Conservation (phyloP, 495 filamentous ascomycete species). For the Aspergillus sclerotiicarbonarius region DNA sequence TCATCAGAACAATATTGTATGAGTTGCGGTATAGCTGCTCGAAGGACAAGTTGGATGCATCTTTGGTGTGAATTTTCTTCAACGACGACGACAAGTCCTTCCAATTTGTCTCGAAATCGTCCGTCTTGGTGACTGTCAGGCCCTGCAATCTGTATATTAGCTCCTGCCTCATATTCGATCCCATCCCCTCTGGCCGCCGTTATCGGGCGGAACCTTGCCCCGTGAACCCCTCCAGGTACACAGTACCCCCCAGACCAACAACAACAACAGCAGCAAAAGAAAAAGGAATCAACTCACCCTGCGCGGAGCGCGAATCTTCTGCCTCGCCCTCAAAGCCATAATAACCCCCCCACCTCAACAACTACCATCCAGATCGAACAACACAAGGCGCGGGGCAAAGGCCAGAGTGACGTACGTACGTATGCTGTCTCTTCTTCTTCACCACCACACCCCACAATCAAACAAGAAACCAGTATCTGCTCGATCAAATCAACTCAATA, state of each 20-base stretch:
- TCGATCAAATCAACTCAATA: too few relatives aligned
- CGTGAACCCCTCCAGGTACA: neutral
- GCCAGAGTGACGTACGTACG: too few relatives aligned
- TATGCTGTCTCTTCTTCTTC: too few relatives aligned
- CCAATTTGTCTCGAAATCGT: slow-evolving; percentile 87
- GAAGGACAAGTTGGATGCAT: slow-evolving; percentile 86
- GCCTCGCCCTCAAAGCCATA: slow-evolving; percentile 65
- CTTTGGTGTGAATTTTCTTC: slow-evolving; percentile 84
- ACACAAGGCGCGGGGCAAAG: slow-evolving; percentile 20
- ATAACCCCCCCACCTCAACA: slow-evolving; percentile 17
- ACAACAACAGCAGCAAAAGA: neutral
- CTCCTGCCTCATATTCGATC: slow-evolving; percentile 2
- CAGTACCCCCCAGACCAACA: neutral
- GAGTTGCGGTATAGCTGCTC: slow-evolving; percentile 93
- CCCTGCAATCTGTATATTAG: slow-evolving; percentile 45
- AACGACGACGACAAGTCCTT: slow-evolving; percentile 68
- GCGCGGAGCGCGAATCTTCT: slow-evolving; percentile 70
- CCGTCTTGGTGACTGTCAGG: slow-evolving; percentile 47
- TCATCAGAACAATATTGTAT: slow-evolving; percentile 92
- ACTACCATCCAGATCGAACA: slow-evolving; percentile 16
- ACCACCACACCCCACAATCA: too few relatives aligned
- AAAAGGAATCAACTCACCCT: slow-evolving; percentile 51
- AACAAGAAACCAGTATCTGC: too few relatives aligned
- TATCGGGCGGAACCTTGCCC: neutral
- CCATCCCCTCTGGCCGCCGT: neutral